Evolutionary conservation across 1,284 basidiomycete genomes (phyloP), one percentile per base, ranked within the genome.

Genomic region (Hymenochaete sp.): DNA sequence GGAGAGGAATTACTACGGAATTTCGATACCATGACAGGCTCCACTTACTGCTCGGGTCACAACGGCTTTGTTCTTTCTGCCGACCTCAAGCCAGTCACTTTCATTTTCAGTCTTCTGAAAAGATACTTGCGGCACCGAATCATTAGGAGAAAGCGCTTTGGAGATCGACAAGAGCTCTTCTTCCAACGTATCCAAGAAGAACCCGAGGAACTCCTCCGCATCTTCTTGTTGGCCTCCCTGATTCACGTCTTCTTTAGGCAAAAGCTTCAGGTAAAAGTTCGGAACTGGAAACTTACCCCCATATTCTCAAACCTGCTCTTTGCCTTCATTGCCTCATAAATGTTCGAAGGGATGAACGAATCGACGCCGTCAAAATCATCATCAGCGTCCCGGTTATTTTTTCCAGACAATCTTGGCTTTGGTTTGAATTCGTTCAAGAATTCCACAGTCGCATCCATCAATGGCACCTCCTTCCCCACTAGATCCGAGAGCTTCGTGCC

Each of bases 191-290:
- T 97, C 93, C 36, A 98, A 71, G 67, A 92, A 93, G 67, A 97
- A 96, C 7, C 95, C 93, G n/a, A 98, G 72, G 65, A 97, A 98
- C 65, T 98, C 95, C 63, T 98, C 93, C 0, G 95, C 95, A 52
- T 98, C 95, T 65, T 98, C 95, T 67, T 98, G 95, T 53, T 93
- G 88, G 0, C 93, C 93, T 26, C 88, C 79, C 75, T 92, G 42
- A 37, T 36, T 13, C 26, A 43, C 31, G 37, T 42, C 40, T 32
- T 3, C 39, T 27, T 8, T 27, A 45, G 38, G 10, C 37, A 35
- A 47, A 42, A 28, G 50, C 31, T 27, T 44, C 32, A 45, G 21
- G 10, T 9, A 39, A 4, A 8, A 18, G 32, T 51, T 26, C 37
- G 38, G 47, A 44, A 31, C 37, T 47, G 2, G 37, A 9, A 31